Evolutionary conservation across 768 basidiomycete genomes (phyloP).

Genomic region (Xerocomellus dryophilus): DNA sequence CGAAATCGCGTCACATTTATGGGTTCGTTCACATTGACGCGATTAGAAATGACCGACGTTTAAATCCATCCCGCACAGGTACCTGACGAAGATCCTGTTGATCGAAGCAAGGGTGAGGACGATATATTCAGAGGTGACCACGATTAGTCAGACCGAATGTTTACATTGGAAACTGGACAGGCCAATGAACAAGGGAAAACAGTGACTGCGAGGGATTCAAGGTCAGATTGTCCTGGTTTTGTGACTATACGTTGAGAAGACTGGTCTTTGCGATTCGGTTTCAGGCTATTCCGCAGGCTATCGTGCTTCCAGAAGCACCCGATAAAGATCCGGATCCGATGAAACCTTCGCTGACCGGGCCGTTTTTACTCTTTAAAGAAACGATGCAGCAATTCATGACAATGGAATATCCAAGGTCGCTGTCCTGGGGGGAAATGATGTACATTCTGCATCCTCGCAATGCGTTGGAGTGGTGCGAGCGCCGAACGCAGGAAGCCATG

Average conservation of each 20-base stretch:
- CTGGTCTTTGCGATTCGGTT: neutral
- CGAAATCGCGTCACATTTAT: slow-evolving; percentile 56
- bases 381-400: slow-evolving; percentile 9
- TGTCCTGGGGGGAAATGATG: too few relatives aligned
- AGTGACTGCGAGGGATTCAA: slow-evolving; percentile 30
- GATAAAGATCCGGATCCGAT: slow-evolving; percentile 2
- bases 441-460: too few relatives aligned
- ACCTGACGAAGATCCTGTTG: slow-evolving; percentile 25
- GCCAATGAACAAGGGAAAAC: slow-evolving; percentile 53
- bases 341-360: slow-evolving; percentile 13
- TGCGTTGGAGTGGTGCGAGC: too few relatives aligned
- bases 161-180: slow-evolving; percentile 48
- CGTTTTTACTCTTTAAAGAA: slow-evolving; percentile 16
- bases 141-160: slow-evolving; percentile 44
- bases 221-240: slow-evolving; percentile 27
- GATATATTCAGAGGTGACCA: slow-evolving; percentile 31
- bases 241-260: neutral
- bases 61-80: slow-evolving; percentile 13
- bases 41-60: neutral
- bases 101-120: neutral
- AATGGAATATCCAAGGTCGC: slow-evolving; percentile 13
- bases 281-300: slow-evolving; percentile 15
- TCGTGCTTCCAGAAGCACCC: slow-evolving; percentile 8
- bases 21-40: slow-evolving; percentile 36
- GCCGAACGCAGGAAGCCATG: too few relatives aligned